phyloP scores from a whole-genome alignment of 768 basidiomycete genomes.

The Phylloporus arenicola region DNA sequence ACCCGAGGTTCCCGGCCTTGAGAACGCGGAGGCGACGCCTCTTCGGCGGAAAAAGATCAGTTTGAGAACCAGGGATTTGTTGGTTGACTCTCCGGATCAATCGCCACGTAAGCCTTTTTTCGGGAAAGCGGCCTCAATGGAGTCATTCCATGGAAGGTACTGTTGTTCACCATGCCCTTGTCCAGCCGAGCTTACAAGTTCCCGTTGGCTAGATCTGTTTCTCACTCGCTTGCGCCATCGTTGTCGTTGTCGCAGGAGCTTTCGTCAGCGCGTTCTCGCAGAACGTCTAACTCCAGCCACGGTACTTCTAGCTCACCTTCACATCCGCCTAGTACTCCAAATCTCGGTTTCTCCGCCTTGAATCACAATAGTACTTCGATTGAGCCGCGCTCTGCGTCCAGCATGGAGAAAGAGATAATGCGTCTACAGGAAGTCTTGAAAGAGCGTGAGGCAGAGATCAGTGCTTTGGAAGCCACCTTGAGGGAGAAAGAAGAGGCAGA shows the following conservation, averaged over 20 bases:
- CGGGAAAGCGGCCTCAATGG: slow-evolving; percentile 80
- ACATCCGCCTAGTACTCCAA: slow-evolving; percentile 54
- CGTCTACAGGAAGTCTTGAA: slow-evolving; percentile 88
- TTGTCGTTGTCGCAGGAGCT: slow-evolving; percentile 97
- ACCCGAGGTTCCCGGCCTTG: slow-evolving; percentile 37
- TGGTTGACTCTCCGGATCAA: slow-evolving; percentile 45
- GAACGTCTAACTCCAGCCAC: slow-evolving; percentile 72
- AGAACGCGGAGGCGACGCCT: slow-evolving; percentile 42
- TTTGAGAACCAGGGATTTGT: slow-evolving; percentile 43
- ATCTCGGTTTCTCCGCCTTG: slow-evolving; percentile 54
- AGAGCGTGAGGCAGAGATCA: slow-evolving; percentile 89
- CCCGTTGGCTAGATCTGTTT: slow-evolving; percentile 62
- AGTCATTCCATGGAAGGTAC: slow-evolving; percentile 85
- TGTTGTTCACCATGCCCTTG: slow-evolving; percentile 11
- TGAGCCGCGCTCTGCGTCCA: slow-evolving; percentile 72
- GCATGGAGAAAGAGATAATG: slow-evolving; percentile 94
- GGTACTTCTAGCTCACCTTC: slow-evolving; percentile 64
- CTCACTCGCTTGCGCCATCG: slow-evolving; percentile 91
- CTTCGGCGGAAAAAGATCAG: slow-evolving; percentile 51
- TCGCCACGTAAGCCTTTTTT: slow-evolving; percentile 73
- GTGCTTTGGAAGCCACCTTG: slow-evolving; percentile 55
- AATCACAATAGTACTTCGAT: slow-evolving; percentile 29
- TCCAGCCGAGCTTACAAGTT: slow-evolving; percentile 6
- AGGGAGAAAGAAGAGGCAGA: slow-evolving; percentile 32
- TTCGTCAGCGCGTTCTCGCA: slow-evolving; percentile 82